Percentiles rank a stretch among this genome's conserved stretches.
Conservation (phyloP, 257 asterid species). For the Sherardia arvensis region DNA sequence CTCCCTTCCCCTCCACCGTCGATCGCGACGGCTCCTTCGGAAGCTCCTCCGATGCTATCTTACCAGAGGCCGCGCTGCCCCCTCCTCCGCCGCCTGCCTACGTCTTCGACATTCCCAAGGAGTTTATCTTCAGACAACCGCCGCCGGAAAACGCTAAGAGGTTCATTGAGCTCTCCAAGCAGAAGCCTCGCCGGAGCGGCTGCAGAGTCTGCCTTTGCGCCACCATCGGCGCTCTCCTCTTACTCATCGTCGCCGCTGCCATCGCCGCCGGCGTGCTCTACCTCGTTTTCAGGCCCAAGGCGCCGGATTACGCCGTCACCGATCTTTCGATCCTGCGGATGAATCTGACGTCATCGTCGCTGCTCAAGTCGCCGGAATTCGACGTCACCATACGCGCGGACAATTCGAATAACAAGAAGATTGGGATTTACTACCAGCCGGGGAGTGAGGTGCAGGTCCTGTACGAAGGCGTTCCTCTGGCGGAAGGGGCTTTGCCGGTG, state of each 20-base stretch:
- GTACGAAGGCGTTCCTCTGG: conserved; percentile 31
- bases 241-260: conserved; percentile 40
- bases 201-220: conserved; percentile 57
- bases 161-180: conserved; percentile 22
- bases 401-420: conserved; percentile 51
- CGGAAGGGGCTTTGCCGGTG: conserved; percentile 50
- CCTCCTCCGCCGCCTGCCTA: conserved; percentile 20
- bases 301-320: conserved; percentile 53
- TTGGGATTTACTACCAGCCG: conserved; percentile 45
- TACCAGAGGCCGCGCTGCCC: background rate
- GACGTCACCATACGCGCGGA: conserved; percentile 55
- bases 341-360: conserved; percentile 46
- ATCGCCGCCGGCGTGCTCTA: conserved; percentile 66
- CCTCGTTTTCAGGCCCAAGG: conserved; percentile 61
- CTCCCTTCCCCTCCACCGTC: background rate
- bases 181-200: conserved; percentile 34
- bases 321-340: conserved; percentile 35
- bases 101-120: conserved; percentile 31
- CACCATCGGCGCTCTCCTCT: conserved; percentile 30
- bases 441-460: conserved; percentile 37
- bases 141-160: conserved; percentile 32
- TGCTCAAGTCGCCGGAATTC: conserved; percentile 50
- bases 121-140: conserved; percentile 28
- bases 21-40: background rate
- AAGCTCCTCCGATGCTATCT: background rate